Evolutionary conservation across 164 flowering plant genomes (phyloP).

Genomic region (Sedum album): DNA sequence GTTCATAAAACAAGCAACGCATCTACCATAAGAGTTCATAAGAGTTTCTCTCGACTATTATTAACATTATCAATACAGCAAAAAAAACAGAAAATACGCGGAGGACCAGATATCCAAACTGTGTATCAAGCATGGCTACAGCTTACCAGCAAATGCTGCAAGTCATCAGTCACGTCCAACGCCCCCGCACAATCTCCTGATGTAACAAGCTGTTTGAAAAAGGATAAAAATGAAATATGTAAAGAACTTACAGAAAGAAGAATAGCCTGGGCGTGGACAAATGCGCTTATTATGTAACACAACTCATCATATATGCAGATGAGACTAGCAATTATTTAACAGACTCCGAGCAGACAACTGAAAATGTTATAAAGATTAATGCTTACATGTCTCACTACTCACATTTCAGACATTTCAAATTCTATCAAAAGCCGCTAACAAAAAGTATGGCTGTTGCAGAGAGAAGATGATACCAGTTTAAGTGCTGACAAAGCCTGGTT

Average conservation of each 20-base stretch:
- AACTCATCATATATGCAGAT: background rate
- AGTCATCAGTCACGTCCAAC: constrained; percentile 84
- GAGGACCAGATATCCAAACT: background rate
- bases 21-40: too few species aligned
- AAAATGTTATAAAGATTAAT: background rate
- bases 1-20: too few species aligned
- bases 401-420: background rate
- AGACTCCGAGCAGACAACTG: background rate
- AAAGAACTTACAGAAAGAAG: constrained; percentile 9
- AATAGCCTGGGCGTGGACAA: background rate
- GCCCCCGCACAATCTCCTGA: constrained; percentile 99
- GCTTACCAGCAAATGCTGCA: constrained; percentile 80
- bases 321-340: background rate
- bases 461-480: constrained; percentile 51
- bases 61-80: background rate
- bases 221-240: constrained; percentile 18
- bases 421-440: background rate
- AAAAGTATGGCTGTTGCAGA: background rate
- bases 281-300: background rate
- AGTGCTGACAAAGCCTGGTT: constrained; percentile 87
- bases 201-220: constrained; percentile 70
- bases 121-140: background rate
- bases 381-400: background rate
- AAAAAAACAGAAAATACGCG: background rate
- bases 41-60: background rate